A percentile compares a stretch with the other conserved stretches of the same genome.
Evolutionary conservation across 306 rosid species (phyloP).

Genomic region (Echinosophora koreensis): DNA sequence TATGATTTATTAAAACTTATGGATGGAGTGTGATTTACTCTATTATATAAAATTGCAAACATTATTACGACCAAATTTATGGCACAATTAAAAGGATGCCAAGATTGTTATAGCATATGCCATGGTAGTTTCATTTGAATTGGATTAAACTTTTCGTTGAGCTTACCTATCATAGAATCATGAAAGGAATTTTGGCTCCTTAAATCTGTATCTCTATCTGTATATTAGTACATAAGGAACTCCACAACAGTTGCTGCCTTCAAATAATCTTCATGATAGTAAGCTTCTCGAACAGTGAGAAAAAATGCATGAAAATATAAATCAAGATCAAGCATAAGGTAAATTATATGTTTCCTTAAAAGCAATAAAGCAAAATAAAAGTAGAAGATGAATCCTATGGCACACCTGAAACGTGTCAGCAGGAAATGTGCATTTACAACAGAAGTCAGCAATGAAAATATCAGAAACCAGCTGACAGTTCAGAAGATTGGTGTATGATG

Average conservation of each 20-base stretch:
- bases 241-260: not conserved
- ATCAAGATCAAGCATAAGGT: not conserved
- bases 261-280: constrained; percentile 3
- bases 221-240: not conserved
- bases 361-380: not conserved
- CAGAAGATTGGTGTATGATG: constrained; percentile 11
- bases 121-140: too few species aligned
- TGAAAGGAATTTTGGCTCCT: not conserved
- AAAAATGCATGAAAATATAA: not conserved
- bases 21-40: too few species aligned
- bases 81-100: too few species aligned
- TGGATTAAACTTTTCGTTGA: too few species aligned
- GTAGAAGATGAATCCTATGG: not conserved
- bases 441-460: not conserved
- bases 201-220: too few species aligned
- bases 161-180: not conserved
- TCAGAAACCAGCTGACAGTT: constrained; percentile 10
- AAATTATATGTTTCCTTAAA: not conserved
- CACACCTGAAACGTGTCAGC: constrained; percentile 3
- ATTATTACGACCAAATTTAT: too few species aligned
- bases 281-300: not conserved
- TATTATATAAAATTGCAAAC: too few species aligned
- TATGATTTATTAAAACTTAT: too few species aligned
- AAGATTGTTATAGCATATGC: too few species aligned
- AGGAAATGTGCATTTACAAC: constrained; percentile 24